phyloP scores from a whole-genome alignment of 441 rosid genomes.

The Arabidopsis hybrid region DNA sequence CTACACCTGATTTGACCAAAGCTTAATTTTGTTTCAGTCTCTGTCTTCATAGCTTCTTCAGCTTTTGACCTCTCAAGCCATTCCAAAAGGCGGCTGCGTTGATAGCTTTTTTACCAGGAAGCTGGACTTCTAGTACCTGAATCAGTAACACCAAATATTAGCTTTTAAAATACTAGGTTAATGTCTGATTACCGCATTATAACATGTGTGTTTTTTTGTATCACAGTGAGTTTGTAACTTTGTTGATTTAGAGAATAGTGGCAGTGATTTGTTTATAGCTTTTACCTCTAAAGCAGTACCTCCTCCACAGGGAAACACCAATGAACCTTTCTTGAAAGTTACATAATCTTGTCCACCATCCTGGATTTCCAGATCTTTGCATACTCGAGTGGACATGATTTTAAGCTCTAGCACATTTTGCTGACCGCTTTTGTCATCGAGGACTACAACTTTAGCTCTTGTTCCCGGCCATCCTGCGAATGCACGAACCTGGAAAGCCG shows the following conservation, averaged over 20 bases:
- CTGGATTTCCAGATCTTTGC: constrained; percentile 33
- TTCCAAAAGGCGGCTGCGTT: constrained; percentile 80
- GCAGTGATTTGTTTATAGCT: constrained; percentile 18
- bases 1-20: neutral
- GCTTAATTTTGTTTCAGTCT: neutral
- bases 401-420: constrained; percentile 64
- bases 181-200: neutral
- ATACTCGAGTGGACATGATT: constrained; percentile 71
- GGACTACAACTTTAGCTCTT: constrained; percentile 64
- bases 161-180: neutral
- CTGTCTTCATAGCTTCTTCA: constrained; percentile 51
- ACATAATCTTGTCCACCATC: constrained; percentile 52
- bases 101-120: constrained; percentile 83
- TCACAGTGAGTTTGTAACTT: neutral
- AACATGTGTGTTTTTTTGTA: neutral
- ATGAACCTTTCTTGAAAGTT: constrained; percentile 56
- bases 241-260: neutral
- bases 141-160: constrained; percentile 1
- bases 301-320: constrained; percentile 78
- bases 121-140: constrained; percentile 90
- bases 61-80: constrained; percentile 83
- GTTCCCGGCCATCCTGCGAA: constrained; percentile 99
- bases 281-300: constrained; percentile 75
- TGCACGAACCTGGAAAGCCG: constrained; percentile 82
- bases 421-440: constrained; percentile 51